phyloP scores from a whole-genome alignment of 2,329 filamentous ascomycete species.

The Clonostachys sp. region DNA sequence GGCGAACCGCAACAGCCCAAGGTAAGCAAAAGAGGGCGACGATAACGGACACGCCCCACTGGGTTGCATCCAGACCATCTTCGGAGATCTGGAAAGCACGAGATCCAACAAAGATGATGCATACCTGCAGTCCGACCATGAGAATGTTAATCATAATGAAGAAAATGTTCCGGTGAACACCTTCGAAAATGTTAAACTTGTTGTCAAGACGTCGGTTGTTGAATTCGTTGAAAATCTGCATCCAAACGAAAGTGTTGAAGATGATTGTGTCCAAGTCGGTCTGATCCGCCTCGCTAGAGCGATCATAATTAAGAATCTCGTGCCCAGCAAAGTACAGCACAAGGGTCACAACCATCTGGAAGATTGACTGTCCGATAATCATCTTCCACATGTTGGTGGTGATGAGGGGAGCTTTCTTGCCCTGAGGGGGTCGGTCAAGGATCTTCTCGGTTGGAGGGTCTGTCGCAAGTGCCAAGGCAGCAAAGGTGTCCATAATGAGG shows the following conservation, averaged over 20 bases:
- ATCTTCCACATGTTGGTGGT: slow-evolving; percentile 63
- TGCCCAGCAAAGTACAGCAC: slow-evolving; percentile 50
- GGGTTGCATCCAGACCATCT: slow-evolving; percentile 27
- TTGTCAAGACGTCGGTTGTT: slow-evolving; percentile 60
- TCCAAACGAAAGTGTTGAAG: slow-evolving; percentile 66
- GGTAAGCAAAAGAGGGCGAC: slow-evolving; percentile 43
- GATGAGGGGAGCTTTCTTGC: slow-evolving; percentile 65
- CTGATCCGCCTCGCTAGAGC: slow-evolving; percentile 13
- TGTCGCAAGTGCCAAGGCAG: slow-evolving; percentile 42
- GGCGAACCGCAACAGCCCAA: slow-evolving; percentile 40
- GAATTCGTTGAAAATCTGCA: slow-evolving; percentile 66
- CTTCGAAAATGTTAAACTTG: slow-evolving; percentile 57
- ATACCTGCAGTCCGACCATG: slow-evolving; percentile 52
- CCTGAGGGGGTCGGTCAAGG: slow-evolving; percentile 42
- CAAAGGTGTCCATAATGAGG: slow-evolving; percentile 57
- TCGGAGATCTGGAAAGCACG: slow-evolving; percentile 45
- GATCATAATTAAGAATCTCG: slow-evolving; percentile 43
- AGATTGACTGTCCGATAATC: slow-evolving; percentile 50
- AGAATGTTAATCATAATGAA: slow-evolving; percentile 53
- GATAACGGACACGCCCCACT: slow-evolving; percentile 50
- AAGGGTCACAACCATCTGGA: slow-evolving; percentile 46
- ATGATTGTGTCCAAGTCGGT: slow-evolving; percentile 49
- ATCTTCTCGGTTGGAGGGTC: slow-evolving; percentile 32
- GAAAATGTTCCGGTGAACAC: slow-evolving; percentile 49
- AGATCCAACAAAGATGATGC: slow-evolving; percentile 54